Evolutionary conservation across 345 rosid genomes (phyloP).

Genomic region (Viola odorata): DNA sequence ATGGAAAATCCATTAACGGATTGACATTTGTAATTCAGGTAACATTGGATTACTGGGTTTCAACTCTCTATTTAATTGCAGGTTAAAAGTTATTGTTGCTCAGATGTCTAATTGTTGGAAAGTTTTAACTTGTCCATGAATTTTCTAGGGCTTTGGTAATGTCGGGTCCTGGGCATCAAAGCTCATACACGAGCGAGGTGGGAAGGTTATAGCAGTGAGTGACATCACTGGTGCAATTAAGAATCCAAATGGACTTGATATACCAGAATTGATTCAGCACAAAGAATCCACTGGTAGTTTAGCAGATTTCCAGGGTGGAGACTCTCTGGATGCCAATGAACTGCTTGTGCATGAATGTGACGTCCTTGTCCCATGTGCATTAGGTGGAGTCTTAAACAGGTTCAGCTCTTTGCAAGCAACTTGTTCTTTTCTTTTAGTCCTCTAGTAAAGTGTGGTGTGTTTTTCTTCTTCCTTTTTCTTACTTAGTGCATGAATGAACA

Average conservation of each 20-base stretch:
- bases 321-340: constrained; percentile 55
- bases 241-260: constrained; percentile 73
- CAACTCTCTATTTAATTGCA: neutral
- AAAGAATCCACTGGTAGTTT: constrained; percentile 60
- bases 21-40: constrained; percentile 92
- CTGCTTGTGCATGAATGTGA: constrained; percentile 87
- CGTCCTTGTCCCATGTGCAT: constrained; percentile 92
- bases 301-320: constrained; percentile 64
- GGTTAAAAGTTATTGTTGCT: neutral
- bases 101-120: neutral
- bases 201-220: constrained; percentile 86
- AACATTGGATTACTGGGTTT: neutral
- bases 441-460: neutral
- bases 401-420: constrained; percentile 19
- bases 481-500: neutral
- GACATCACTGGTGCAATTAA: constrained; percentile 90
- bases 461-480: too few species aligned
- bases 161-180: constrained; percentile 94
- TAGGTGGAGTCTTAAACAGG: constrained; percentile 96
- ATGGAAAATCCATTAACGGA: constrained; percentile 71
- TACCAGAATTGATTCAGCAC: constrained; percentile 50
- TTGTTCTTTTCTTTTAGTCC: constrained; percentile 1
- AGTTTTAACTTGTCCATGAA: neutral
- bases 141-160: constrained; percentile 82
- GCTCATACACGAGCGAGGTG: constrained; percentile 85